Evolutionary conservation across 2,329 filamentous ascomycete genomes (phyloP).

Genomic region (Epichloe hybrida): DNA sequence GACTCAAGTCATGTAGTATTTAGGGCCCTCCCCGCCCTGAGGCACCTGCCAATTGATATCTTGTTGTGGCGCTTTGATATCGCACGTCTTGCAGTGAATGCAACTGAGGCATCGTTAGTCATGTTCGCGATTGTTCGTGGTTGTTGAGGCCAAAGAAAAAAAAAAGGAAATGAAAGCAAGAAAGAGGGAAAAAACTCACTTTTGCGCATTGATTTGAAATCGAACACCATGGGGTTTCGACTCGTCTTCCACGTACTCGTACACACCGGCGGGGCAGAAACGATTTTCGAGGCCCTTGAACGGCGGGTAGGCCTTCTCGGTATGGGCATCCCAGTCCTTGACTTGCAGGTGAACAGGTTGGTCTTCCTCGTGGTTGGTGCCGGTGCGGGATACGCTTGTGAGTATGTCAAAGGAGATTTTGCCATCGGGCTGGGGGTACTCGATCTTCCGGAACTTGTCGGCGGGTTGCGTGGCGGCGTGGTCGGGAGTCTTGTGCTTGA

Average conservation of each 20-base stretch:
- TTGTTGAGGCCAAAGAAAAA: not conserved
- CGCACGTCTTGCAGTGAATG: slow-evolving; percentile 98
- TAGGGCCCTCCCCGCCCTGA: slow-evolving; percentile 76
- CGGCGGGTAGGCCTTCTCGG: slow-evolving; percentile 65
- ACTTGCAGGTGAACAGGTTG: slow-evolving; percentile 95
- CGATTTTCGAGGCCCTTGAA: slow-evolving; percentile 91
- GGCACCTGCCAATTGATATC: slow-evolving; percentile 97
- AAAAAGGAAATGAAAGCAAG: not conserved
- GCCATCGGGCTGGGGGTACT: slow-evolving; percentile 93
- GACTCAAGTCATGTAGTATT: slow-evolving; percentile 53
- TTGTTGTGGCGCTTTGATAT: slow-evolving; percentile 94
- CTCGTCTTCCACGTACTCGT: slow-evolving; percentile 92
- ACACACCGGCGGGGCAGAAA: slow-evolving; percentile 94
- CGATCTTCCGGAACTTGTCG: slow-evolving; percentile 72
- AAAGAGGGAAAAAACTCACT: slow-evolving; percentile 46
- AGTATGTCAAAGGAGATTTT: slow-evolving; percentile 93
- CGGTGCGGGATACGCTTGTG: slow-evolving; percentile 86
- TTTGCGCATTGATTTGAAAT: slow-evolving; percentile 96
- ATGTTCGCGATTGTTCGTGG: not conserved
- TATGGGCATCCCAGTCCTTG: slow-evolving; percentile 86
- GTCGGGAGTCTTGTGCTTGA: slow-evolving; percentile 72
- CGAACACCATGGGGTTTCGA: slow-evolving; percentile 76
- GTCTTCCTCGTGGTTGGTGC: slow-evolving; percentile 97
- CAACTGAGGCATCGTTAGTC: slow-evolving; percentile 43
- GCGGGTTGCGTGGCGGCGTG: slow-evolving; percentile 67